Conservation (phyloP, 1,284 basidiomycete genomes). For the Fomitiporia mediterranea region DNA sequence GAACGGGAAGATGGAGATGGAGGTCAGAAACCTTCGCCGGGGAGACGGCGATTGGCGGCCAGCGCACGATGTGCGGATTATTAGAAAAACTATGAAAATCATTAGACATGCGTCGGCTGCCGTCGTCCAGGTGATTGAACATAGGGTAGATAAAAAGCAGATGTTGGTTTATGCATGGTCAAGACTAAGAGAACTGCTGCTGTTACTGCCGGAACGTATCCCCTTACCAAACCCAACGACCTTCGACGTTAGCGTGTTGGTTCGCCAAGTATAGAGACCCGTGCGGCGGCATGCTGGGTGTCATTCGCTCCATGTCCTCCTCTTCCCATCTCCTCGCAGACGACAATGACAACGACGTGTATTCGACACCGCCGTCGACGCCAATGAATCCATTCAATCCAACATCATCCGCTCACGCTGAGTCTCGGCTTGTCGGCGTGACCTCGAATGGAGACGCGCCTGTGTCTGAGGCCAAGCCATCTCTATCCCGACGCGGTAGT, state of each 20-base stretch:
- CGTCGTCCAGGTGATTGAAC: constrained; percentile 8
- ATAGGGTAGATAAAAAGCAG: neutral
- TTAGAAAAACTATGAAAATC: neutral
- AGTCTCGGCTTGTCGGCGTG: neutral
- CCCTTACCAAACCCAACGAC: too few relatives aligned
- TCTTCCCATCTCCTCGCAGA: constrained; percentile 6
- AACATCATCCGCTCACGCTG: constrained; percentile 9
- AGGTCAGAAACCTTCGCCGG: neutral
- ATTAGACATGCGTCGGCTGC: neutral
- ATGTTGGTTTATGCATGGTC: too few relatives aligned
- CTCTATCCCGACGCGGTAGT: constrained; percentile 45
- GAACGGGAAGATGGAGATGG: neutral
- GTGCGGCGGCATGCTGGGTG: neutral
- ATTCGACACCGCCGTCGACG: constrained; percentile 60
- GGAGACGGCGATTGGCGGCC: neutral
- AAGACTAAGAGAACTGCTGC: too few relatives aligned
- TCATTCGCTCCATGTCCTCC: neutral
- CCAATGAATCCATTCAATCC: constrained; percentile 34
- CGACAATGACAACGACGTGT: constrained; percentile 42
- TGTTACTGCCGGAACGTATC: too few relatives aligned
- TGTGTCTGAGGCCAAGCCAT: constrained; percentile 31
- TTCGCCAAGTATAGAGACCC: too few relatives aligned
- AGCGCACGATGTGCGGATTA: neutral
- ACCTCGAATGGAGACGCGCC: constrained; percentile 17
- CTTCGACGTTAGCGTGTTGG: too few relatives aligned